A percentile compares a stretch with the other conserved stretches of the same genome.
These are phyloP conservation scores for Quercus variabilis DNA, from an alignment of 306 rosid species.

Conservation along the genomic window DNA sequence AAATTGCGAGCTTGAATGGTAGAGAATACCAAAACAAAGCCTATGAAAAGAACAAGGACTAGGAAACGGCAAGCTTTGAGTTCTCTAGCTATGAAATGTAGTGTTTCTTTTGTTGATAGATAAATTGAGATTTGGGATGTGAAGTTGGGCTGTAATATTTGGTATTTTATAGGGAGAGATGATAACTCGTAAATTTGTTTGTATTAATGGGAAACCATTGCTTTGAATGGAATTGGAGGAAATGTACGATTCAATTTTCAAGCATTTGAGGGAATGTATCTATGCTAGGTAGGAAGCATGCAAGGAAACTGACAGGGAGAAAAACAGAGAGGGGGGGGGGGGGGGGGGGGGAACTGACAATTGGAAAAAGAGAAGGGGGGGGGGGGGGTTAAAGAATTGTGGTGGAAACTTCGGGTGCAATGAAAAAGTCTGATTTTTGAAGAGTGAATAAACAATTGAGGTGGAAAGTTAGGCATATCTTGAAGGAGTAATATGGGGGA, in stretches of 20 bases:
- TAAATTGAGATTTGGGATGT: not conserved
- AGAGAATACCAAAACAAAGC: conserved; percentile 9
- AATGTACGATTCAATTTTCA: too few species aligned
- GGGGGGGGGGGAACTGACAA: too few species aligned
- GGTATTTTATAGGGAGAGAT: not conserved
- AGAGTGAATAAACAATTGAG: too few species aligned
- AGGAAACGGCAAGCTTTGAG: conserved; percentile 1
- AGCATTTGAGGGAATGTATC: too few species aligned
- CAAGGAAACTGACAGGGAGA: not conserved
- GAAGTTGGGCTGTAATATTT: not conserved
- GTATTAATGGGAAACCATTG: not conserved
- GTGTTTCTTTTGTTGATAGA: not conserved
- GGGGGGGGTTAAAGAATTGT: too few species aligned
- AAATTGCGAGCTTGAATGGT: conserved; percentile 16
- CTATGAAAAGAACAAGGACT: conserved; percentile 10
- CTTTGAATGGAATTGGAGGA: too few species aligned
- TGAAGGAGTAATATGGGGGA: too few species aligned
- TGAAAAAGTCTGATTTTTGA: too few species aligned
- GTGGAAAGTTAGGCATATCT: too few species aligned
- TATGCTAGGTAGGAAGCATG: too few species aligned
- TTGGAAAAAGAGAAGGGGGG: not conserved
- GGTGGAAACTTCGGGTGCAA: too few species aligned
- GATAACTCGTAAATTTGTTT: not conserved
- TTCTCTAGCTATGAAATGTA: not conserved
- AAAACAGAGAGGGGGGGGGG: not conserved